Conservation (phyloP, 176 grass and related monocot genomes). For the bread wheat (Triticum aestivum) region DNA sequence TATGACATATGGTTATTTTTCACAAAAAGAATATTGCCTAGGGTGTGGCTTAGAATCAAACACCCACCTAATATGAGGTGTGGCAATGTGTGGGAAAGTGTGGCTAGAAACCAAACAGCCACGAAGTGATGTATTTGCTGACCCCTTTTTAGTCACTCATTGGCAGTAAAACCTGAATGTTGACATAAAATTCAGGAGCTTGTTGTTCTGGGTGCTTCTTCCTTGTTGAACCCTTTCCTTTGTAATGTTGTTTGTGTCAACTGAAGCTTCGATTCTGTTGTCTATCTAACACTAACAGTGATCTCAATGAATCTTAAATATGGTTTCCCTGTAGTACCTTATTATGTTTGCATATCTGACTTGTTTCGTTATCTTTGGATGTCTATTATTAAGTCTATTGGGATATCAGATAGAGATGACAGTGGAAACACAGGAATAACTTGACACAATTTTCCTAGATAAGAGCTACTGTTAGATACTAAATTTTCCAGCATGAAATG, state of each 20-base stretch:
- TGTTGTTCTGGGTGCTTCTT: conserved; percentile 1
- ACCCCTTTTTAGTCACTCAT: background rate
- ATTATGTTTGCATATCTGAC: background rate
- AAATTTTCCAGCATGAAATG: background rate
- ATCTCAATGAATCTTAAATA: background rate
- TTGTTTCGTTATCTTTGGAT: background rate
- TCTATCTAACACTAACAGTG: background rate
- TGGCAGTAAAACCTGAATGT: background rate
- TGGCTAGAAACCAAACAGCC: background rate
- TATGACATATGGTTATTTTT: background rate
- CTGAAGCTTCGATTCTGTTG: background rate
- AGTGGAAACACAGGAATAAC: background rate
- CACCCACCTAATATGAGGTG: background rate
- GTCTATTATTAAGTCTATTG: background rate
- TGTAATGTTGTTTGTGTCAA: background rate
- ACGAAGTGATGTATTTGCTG: background rate
- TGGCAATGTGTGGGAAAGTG: background rate
- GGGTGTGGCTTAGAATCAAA: background rate
- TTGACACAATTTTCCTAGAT: background rate
- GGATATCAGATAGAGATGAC: background rate
- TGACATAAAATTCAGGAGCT: background rate
- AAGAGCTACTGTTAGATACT: background rate
- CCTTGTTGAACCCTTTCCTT: background rate
- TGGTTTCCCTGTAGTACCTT: background rate
- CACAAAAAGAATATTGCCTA: background rate